phyloP scores from a whole-genome alignment of 805 yeast species.

The Cyberlindnera bimundalis region DNA sequence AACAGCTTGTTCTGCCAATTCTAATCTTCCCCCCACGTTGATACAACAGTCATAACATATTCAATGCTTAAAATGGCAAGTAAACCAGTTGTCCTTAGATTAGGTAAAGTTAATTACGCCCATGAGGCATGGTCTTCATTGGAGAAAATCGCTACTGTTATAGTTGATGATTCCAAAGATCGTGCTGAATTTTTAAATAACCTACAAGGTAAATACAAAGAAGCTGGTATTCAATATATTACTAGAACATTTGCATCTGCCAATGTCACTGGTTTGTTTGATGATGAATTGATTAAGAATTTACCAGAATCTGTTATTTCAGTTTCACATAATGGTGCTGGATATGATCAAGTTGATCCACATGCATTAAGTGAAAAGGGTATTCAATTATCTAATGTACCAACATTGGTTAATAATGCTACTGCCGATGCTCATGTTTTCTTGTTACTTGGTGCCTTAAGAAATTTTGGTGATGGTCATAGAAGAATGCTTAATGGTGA shows the following conservation, averaged over 20 bases:
- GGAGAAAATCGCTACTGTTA: conserved; percentile 40
- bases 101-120: conserved; percentile 61
- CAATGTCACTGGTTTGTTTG: conserved; percentile 58
- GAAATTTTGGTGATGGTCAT: conserved; percentile 65
- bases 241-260: conserved; percentile 54
- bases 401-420: conserved; percentile 62
- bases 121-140: conserved; percentile 64
- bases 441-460: conserved; percentile 57
- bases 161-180: conserved; percentile 40
- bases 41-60: neutral
- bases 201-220: conserved; percentile 30
- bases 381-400: conserved; percentile 67
- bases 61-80: conserved; percentile 7
- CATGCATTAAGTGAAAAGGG: conserved; percentile 45
- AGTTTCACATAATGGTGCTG: conserved; percentile 68
- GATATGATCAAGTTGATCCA: conserved; percentile 69
- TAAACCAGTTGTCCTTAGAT: conserved; percentile 59
- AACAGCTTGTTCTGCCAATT: neutral
- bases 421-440: conserved; percentile 72
- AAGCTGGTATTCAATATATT: conserved; percentile 31
- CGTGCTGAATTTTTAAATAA: conserved; percentile 36
- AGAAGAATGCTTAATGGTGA: conserved; percentile 50
- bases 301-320: conserved; percentile 53
- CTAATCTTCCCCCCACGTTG: neutral
- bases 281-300: conserved; percentile 51